Evolutionary conservation across 2,329 filamentous ascomycete genomes (phyloP).

Genomic region (Raffaelea arxii): DNA sequence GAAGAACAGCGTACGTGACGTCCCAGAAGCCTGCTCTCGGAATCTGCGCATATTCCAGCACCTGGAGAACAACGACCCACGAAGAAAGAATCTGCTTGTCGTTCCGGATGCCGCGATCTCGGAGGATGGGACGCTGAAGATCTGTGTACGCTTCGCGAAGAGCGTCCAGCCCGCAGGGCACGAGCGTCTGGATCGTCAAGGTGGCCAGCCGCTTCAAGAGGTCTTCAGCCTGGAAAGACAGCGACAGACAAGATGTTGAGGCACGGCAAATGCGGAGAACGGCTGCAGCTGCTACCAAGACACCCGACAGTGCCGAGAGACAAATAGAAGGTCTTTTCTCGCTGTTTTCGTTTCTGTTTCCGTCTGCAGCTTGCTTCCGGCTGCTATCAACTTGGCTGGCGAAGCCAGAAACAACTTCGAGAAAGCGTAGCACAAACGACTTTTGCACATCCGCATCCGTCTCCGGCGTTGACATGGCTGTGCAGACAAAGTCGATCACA

Average conservation of each 20-base stretch:
- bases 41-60: conserved; percentile 39
- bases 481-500: conserved; percentile 36
- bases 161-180: conserved; percentile 30
- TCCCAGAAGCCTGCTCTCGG: conserved; percentile 53
- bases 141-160: conserved; percentile 37
- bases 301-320: conserved; percentile 26
- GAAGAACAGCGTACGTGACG: conserved; percentile 34
- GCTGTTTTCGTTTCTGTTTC: conserved; percentile 9
- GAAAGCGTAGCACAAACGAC: conserved; percentile 32
- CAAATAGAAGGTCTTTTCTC: conserved; percentile 16
- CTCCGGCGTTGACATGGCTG: conserved; percentile 29
- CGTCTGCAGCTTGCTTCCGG: background rate
- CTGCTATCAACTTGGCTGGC: conserved; percentile 20
- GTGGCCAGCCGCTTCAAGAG: conserved; percentile 33
- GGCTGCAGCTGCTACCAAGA: conserved; percentile 27
- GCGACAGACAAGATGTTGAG: conserved; percentile 18
- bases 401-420: conserved; percentile 34
- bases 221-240: conserved; percentile 38
- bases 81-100: conserved; percentile 36
- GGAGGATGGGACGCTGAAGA: conserved; percentile 31
- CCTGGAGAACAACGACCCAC: conserved; percentile 50
- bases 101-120: conserved; percentile 42
- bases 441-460: conserved; percentile 22
- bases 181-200: conserved; percentile 28
- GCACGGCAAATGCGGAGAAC: conserved; percentile 33